Evolutionary conservation across 2,329 filamentous ascomycete genomes (phyloP).

Genomic region (Venturia nashicola): DNA sequence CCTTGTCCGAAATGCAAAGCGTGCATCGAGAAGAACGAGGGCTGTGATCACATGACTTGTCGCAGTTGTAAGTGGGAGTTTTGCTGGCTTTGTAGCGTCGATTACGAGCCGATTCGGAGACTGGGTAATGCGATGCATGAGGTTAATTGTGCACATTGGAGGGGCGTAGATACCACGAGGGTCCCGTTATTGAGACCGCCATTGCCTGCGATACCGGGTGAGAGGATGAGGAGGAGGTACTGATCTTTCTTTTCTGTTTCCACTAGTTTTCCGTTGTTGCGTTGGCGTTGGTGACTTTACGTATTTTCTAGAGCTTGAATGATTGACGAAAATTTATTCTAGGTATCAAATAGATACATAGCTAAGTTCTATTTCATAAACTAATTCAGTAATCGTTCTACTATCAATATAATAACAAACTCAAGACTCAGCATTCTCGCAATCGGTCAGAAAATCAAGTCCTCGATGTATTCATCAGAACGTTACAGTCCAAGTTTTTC

Average conservation of each 20-base stretch:
- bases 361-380: no score
- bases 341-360: no score
- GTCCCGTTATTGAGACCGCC: neutral
- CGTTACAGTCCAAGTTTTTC: no score
- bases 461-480: no score
- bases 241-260: neutral
- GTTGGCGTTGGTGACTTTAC: no score
- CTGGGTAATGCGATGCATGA: neutral
- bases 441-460: no score
- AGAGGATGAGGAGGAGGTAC: neutral
- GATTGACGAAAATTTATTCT: no score
- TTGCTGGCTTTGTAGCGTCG: neutral
- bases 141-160: neutral
- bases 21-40: conserved; percentile 4
- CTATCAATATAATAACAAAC: no score
- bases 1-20: neutral
- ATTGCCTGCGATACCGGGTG: no score
- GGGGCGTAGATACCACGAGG: neutral
- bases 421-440: no score
- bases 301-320: no score
- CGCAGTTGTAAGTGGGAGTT: neutral
- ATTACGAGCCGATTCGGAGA: neutral
- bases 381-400: no score
- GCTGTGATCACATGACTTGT: conserved; percentile 8
- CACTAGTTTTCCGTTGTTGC: neutral